Evolutionary conservation across 1,284 basidiomycete species (phyloP).

Genomic region (Ustilago esculenta): DNA sequence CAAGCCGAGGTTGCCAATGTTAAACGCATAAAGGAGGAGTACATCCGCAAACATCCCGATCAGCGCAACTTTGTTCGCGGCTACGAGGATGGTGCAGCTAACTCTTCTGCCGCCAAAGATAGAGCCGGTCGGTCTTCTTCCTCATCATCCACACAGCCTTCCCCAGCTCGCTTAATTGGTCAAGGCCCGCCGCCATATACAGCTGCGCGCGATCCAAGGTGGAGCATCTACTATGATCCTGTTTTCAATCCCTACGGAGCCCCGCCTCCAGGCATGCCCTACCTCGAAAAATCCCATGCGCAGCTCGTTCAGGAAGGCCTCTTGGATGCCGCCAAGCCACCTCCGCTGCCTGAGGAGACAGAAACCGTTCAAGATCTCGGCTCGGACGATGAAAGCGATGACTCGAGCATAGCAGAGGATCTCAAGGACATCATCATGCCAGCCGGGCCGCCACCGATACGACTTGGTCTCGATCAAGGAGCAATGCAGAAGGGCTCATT

Average conservation of each 20-base stretch:
- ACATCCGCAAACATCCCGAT: constrained; percentile 88
- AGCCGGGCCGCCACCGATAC: constrained; percentile 49
- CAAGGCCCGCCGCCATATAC: not conserved
- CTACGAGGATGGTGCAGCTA: constrained; percentile 14
- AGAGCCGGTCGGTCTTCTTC: not conserved
- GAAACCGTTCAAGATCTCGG: not conserved
- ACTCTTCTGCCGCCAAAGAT: not conserved
- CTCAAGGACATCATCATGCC: constrained; percentile 63
- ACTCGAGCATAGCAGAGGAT: constrained; percentile 55
- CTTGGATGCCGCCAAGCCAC: constrained; percentile 35
- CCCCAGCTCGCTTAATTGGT: not conserved
- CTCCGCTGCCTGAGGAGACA: constrained; percentile 30
- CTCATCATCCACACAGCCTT: not conserved
- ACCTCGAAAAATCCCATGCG: constrained; percentile 73
- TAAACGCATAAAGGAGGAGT: constrained; percentile 54
- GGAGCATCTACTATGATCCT: constrained; percentile 90
- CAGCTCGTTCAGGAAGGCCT: constrained; percentile 43
- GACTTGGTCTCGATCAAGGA: not conserved
- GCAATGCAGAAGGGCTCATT: not conserved
- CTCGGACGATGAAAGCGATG: constrained; percentile 37
- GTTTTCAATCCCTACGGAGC: constrained; percentile 93
- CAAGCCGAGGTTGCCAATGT: constrained; percentile 44
- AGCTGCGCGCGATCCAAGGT: constrained; percentile 30
- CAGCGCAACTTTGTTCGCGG: constrained; percentile 79
- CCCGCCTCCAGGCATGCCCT: constrained; percentile 96